Conservation (phyloP, 331 rosid species). For the Malus hybrid region DNA sequence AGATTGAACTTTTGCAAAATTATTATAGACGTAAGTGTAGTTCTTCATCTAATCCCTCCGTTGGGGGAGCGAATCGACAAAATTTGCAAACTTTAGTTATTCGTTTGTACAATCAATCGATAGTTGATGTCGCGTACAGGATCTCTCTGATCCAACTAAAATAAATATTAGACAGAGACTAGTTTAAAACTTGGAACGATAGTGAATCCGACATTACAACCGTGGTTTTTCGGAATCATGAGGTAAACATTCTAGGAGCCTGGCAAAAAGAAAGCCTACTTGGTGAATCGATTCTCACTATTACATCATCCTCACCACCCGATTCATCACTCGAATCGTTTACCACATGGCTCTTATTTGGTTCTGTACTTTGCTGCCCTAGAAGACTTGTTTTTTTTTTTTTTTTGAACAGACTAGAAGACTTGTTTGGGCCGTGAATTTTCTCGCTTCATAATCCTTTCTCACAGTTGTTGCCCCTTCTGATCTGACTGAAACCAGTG, state of each 20-base stretch:
- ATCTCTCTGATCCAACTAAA: not conserved
- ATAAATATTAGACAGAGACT: not conserved
- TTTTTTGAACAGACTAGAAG: no score
- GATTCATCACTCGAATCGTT: constrained; percentile 74
- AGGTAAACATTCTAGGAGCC: constrained; percentile 15
- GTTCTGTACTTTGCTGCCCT: constrained; percentile 19
- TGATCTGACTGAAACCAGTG: constrained; percentile 53
- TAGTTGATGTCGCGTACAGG: not conserved
- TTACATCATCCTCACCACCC: constrained; percentile 60
- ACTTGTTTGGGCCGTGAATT: constrained; percentile 13
- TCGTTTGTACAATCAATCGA: not conserved
- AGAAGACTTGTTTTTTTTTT: constrained; percentile 11
- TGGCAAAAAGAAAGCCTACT: constrained; percentile 70
- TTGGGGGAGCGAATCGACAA: not conserved
- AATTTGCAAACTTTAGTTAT: not conserved
- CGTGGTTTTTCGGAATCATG: not conserved
- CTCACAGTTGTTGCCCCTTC: constrained; percentile 50
- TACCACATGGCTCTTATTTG: constrained; percentile 4
- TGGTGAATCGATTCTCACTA: constrained; percentile 87
- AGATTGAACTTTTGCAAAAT: not conserved
- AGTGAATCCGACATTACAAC: not conserved
- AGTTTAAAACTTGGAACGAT: not conserved
- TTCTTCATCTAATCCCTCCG: not conserved
- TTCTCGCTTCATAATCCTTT: constrained; percentile 31
- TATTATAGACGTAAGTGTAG: not conserved